Evolutionary conservation across 2,329 filamentous ascomycete genomes (phyloP), one percentile per base, ranked within the genome.

Genomic region (Amauroascus verrucosus): DNA sequence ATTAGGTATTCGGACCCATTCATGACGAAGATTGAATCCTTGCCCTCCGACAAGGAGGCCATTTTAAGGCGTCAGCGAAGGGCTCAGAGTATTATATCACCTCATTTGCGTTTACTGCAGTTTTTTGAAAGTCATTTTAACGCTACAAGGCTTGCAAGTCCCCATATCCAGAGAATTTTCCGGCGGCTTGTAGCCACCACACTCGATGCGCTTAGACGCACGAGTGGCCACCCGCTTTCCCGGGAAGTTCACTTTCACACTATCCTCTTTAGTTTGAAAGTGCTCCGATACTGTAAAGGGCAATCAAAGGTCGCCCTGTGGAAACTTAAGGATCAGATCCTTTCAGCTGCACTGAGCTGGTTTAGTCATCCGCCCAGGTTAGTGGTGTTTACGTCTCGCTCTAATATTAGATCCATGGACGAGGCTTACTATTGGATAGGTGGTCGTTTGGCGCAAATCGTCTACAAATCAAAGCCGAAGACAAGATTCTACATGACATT

Each of bases 381-480:
- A 59, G 68, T 33, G 20, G 18, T 33, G 16, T 20, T 16, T 20
- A 33, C 28, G 14, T 38, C 3, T 18, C 4, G 14, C 13, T 14
- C 22, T 9, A 18, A 22, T 40, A 1, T 33, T 30, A n/a, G 26
- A n/a, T 13, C 3, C 11, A 14, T 24, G 8, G 16, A 45, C 3
- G 20, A 5, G 33, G 13, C 20, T 46, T 28, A 18, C 4, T 4
- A 40, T 38, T 35, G 3, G 43, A 7, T 57, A 77, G 75, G 60
- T 98, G 93, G 91, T 95, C 93, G 0, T 97, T 93, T 69, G 93
- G 93, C 54, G 93, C 91, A 62, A 98, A 96, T 65, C 80, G 87
- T 47, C 73, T 98, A 14, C 93, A 98, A 66, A 76, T 97, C 49
- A 97, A 95, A 73, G 91, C 94, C 0, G 93, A 99, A 70, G 81